phyloP scores from a whole-genome alignment of 2,329 filamentous ascomycete species.

The Talaromyces sp. region DNA sequence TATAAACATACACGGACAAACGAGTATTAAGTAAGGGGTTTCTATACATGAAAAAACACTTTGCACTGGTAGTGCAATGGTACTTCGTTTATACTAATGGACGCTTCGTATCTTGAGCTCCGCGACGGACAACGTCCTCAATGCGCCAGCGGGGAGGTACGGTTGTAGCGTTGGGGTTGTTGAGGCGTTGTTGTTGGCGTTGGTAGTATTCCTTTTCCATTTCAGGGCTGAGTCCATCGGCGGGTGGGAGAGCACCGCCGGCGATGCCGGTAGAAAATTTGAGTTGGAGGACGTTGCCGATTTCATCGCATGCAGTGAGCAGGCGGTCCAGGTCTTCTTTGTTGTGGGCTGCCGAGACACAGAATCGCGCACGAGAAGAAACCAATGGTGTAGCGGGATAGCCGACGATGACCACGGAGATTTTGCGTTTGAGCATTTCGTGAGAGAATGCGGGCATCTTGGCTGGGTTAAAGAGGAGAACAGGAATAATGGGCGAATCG shows the following conservation, averaged over 20 bases:
- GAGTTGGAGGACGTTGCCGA: conserved; percentile 86
- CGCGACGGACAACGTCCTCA: conserved; percentile 68
- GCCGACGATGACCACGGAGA: conserved; percentile 93
- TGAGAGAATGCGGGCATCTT: conserved; percentile 99
- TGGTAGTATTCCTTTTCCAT: conserved; percentile 66
- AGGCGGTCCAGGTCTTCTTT: conserved; percentile 96
- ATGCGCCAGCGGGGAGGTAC: conserved; percentile 74
- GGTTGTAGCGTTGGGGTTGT: conserved; percentile 43
- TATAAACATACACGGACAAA: conserved; percentile 8
- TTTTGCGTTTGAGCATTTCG: conserved; percentile 97
- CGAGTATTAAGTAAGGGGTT: conserved; percentile 1
- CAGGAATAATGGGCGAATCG: conserved; percentile 92
- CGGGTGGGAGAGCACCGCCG: conserved; percentile 75
- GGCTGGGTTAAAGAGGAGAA: conserved; percentile 95
- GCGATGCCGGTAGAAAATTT: conserved; percentile 97
- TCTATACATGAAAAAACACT: conserved; percentile 1
- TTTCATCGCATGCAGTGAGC: conserved; percentile 83
- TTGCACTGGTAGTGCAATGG: too few relatives aligned
- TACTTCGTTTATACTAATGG: conserved; percentile 57
- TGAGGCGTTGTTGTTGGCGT: conserved; percentile 36
- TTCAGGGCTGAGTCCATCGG: conserved; percentile 67
- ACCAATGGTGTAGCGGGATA: conserved; percentile 96
- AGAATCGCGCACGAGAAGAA: conserved; percentile 91
- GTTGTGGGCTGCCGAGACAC: conserved; percentile 91
- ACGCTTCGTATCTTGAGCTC: conserved; percentile 71